A percentile compares a stretch with the other conserved stretches of the same genome.
These are phyloP conservation scores for Fusarium guadeloupense DNA, from an alignment of 2,329 filamentous ascomycete species.

Conservation along the genomic window DNA sequence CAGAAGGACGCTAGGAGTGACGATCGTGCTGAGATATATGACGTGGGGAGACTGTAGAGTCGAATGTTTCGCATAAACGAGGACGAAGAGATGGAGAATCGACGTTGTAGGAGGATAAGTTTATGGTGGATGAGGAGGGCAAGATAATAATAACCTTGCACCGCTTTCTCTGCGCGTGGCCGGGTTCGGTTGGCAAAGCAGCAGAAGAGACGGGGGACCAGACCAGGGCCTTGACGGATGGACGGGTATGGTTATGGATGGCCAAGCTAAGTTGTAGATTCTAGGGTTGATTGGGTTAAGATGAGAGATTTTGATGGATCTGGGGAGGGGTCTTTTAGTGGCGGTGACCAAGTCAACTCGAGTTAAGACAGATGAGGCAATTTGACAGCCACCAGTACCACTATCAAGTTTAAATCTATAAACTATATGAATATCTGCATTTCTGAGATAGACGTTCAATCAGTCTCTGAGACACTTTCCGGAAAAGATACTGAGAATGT, in stretches of 20 bases:
- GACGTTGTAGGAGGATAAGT: neutral
- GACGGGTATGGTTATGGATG: conserved; percentile 4
- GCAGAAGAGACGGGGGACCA: neutral
- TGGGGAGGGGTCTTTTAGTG: conserved; percentile 25
- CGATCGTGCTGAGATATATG: conserved; percentile 18
- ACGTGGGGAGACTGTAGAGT: conserved; percentile 1
- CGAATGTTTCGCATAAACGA: conserved; percentile 2
- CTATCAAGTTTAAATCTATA: conserved; percentile 2
- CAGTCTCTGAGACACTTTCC: conserved; percentile 26
- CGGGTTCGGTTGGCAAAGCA: conserved; percentile 32
- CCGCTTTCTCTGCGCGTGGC: conserved; percentile 31
- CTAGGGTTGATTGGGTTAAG: conserved; percentile 19
- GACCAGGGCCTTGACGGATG: conserved; percentile 5
- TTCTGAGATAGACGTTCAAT: conserved; percentile 11
- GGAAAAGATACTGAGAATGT: conserved; percentile 17
- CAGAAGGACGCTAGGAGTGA: conserved; percentile 24
- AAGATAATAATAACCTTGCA: conserved; percentile 16
- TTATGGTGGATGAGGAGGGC: conserved; percentile 11
- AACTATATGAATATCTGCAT: conserved; percentile 24
- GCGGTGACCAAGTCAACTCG: conserved; percentile 14
- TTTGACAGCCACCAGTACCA: conserved; percentile 13
- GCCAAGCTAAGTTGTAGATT: neutral
- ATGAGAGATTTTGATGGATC: conserved; percentile 2
- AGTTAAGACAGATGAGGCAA: conserved; percentile 27
- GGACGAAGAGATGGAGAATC: conserved; percentile 4